Evolutionary conservation across 2,329 filamentous ascomycete genomes (phyloP), one percentile per base, ranked within the genome.

Genomic region (Venturia aucupariae): DNA sequence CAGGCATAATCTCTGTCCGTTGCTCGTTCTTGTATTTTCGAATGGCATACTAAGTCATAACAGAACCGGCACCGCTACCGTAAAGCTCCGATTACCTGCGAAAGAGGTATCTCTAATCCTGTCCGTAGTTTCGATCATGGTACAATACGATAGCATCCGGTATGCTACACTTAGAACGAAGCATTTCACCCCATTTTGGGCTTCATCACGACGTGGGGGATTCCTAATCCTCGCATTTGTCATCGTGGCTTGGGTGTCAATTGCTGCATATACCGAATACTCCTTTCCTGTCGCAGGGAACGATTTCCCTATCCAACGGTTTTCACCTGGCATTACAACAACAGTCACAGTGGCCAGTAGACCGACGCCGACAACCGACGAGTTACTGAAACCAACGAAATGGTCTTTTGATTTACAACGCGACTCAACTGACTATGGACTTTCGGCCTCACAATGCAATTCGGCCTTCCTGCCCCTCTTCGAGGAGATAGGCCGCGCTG

Each of bases 351-450:
- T 59, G 30, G 4, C 54, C 54, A 32, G 54, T 7, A 35, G 54
- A n/a, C 54, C 54, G 22, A 35, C 30, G 11, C 3, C 30, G 15
- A 32, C 30, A 10, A 19, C 10, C 32, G 19, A 35, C 10, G 4
- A 3, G 48, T 41, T 39, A 60, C 27, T 32, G 24, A 30, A 57
- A 2, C 19, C 27, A 30, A 10, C 13, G 15, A 24, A 32, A 5
- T 65, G 63, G 63, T 35, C 27, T 2, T 65, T 65, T 35, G 61
- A 57, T 57, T 10, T 11, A 6, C 6, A 32, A 10, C 44, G 44
- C 19, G 62, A 55, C 35, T 64, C 67, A 70, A 38, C 78, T 72
- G 63, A 67, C 41, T 70, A 69, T 41, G 66, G 65, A 13, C 66
- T 71, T 35, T 62, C 63, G 13, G 35, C 41, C n/a, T 61, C 64